Percentiles rank a stretch among this genome's conserved stretches.
These are phyloP conservation scores for Microbotryum violaceum DNA, from an alignment of 1,284 basidiomycete genomes.

Conservation along the genomic window DNA sequence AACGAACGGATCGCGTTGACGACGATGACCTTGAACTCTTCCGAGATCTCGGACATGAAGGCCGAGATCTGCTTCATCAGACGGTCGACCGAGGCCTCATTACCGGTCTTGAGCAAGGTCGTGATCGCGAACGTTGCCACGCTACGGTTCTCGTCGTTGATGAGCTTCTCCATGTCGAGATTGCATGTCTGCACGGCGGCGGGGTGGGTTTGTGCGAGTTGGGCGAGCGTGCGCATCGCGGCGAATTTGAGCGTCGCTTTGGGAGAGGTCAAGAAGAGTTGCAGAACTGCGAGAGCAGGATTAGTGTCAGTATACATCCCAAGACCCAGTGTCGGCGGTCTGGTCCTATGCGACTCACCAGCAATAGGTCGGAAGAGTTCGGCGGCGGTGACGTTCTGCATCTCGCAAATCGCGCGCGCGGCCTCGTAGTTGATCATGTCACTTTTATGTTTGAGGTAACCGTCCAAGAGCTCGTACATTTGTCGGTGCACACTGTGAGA, in stretches of 20 bases:
- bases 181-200: slow-evolving; percentile 86
- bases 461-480: slow-evolving; percentile 90
- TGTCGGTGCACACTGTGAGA: slow-evolving; percentile 67
- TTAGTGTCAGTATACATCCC: too few relatives aligned
- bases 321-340: too few relatives aligned
- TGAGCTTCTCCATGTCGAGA: slow-evolving; percentile 94
- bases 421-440: slow-evolving; percentile 99
- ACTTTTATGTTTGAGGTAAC: slow-evolving; percentile 95
- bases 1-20: slow-evolving; percentile 97
- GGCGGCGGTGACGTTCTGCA: slow-evolving; percentile 68
- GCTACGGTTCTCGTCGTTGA: slow-evolving; percentile 90
- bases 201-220: slow-evolving; percentile 76
- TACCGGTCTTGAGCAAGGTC: slow-evolving; percentile 97
- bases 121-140: slow-evolving; percentile 99
- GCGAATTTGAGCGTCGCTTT: slow-evolving; percentile 95
- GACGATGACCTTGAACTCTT: slow-evolving; percentile 99
- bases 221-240: slow-evolving; percentile 88
- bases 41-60: slow-evolving; percentile 99
- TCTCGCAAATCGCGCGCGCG: slow-evolving; percentile 92
- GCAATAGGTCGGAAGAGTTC: slow-evolving; percentile 83
- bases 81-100: slow-evolving; percentile 96
- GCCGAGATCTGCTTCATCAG: slow-evolving; percentile 99
- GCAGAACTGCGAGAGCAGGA: slow-evolving; percentile 55
- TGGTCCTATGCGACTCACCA: slow-evolving; percentile 48
- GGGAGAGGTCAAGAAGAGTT: slow-evolving; percentile 86